Evolutionary conservation across 768 basidiomycete species (phyloP), one percentile per base, ranked within the genome.

Genomic region (Trametes coccinea): DNA sequence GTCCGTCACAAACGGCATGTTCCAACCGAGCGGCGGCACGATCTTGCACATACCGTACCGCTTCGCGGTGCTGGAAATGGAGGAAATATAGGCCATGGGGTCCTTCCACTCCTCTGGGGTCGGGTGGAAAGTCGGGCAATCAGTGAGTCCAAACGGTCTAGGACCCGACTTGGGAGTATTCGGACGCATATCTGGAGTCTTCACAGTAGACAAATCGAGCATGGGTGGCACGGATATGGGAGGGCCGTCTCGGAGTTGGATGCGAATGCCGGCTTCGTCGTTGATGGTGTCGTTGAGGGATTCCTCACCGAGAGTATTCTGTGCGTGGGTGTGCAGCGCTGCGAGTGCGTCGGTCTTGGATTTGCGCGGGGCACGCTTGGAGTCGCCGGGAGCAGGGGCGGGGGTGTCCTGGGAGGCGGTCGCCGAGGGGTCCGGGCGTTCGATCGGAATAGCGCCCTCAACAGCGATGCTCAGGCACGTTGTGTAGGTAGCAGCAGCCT

Each of bases 31-130:
- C 2, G 97, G 97, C 63, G 97, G 97, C 29, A 98, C 84, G 59
- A 99, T 86, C 79, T 99, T 99, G 78, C 93, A 95, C 68, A 99
- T 94, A 29, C 97, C 97, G 71, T 84, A 93, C 50, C 84, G 76
- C 71, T 79, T 82, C 0, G 90, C 96, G 34, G 79, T 75, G 53
- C 84, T 84, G 17, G 87, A 82, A 65, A 95, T 90, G 60, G 86
- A 86, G 72, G 84, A 85, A 74, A 99, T 91, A 75, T 98, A 99
- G 46, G 84, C 83, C 89, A 97, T 89, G 40, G 96, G 94, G 77
- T 98, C 93, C 71, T 84, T 86, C 75, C 95, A 99, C 75, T 99
- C 91, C 60, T 94, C 95, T n/a, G 77, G 71, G 0, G 88, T 90
- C 27, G 97, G 97, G 73, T 88, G 89, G 72, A 86, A 99, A 66